Base-by-base conservation (phyloP, 75 land plant genomes). In the Cupressus sempervirens region DNA sequence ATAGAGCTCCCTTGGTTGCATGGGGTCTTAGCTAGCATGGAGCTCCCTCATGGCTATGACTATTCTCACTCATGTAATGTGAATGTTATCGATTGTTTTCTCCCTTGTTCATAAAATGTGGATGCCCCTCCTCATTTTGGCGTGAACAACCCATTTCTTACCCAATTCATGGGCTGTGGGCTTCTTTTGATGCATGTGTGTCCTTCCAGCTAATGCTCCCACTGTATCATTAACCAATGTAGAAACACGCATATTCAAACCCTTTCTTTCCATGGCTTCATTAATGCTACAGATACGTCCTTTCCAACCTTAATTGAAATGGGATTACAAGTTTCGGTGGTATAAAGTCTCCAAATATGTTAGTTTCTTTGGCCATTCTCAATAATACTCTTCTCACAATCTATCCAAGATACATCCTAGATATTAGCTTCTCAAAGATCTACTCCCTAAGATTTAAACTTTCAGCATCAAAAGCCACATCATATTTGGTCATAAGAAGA, bases 341-440 rank as follows among this genome's bases (percentile, higher is more conserved):
- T 35, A 92, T 85, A 50, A 46, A 82, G 34, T 88, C 91, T 20
- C 96, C 96, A 90, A 95, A 94, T 29, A 95, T 53, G 3, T 81
- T 83, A 81, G 97, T 91, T 86, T 95, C 97, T 83, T 91, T 85
- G 14, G 97, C 97, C 76, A 95, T 81, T 76, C 85, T 92, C 73
- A 87, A 77, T 77, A 95, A 48, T 52, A 95, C 90, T 87, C 94
- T 87, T 23, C 97, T 86, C 35, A 94, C 90, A 67, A 95, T 88
- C 29, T 95, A 95, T 76, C 97, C 97, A 89, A 95, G 65, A 56
- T 95, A 95, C 93, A 94, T 91, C 40, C 97, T 96, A 34, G 96
- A 94, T 2, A 92, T 84, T 81, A 95, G 82, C 88, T 95, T 95
- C 83, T 95, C 96, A 91, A 88, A 94, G 14, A 90, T 91, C 97